phyloP scores from a whole-genome alignment of 805 yeast genomes.

The Metschnikowia lunata region DNA sequence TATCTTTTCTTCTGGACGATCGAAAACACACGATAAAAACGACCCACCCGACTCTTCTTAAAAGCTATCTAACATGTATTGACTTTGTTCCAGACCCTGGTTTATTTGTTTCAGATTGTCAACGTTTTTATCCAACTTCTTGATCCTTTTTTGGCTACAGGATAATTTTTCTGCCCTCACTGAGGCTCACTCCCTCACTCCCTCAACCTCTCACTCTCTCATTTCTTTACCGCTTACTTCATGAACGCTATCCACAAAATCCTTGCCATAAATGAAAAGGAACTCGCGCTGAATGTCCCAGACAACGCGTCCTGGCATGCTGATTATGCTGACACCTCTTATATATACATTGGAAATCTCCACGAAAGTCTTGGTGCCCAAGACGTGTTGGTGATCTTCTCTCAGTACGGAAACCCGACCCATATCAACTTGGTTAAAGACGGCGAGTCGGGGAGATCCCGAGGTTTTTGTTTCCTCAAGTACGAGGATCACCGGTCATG shows the following conservation, averaged over 20 bases:
- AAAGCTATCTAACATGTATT: no score
- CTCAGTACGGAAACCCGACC: slow-evolving; percentile 86
- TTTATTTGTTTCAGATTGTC: no score
- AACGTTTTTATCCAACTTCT: no score
- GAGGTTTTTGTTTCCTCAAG: slow-evolving; percentile 77
- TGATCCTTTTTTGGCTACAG: no score
- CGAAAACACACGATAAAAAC: no score
- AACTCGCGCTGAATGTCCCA: slow-evolving; percentile 56
- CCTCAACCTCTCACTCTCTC: not conserved
- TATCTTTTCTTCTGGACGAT: no score
- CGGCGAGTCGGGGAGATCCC: slow-evolving; percentile 55
- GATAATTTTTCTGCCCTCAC: no score
- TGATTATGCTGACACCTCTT: slow-evolving; percentile 74
- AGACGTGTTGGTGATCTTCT: slow-evolving; percentile 72
- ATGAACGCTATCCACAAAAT: slow-evolving; percentile 44
- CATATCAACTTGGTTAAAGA: slow-evolving; percentile 69
- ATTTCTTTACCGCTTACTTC: not conserved
- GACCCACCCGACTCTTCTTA: no score
- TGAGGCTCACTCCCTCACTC: no score
- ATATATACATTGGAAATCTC: slow-evolving; percentile 71
- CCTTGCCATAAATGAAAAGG: slow-evolving; percentile 59
- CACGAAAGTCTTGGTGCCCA: slow-evolving; percentile 63
- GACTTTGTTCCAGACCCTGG: no score
- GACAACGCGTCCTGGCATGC: slow-evolving; percentile 82
- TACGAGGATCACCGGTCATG: slow-evolving; percentile 80